Percentiles rank a stretch among this genome's conserved stretches.
These are phyloP conservation scores for Huntiella moniliformis DNA, from an alignment of 2,329 filamentous ascomycete species.

Conservation along the genomic window DNA sequence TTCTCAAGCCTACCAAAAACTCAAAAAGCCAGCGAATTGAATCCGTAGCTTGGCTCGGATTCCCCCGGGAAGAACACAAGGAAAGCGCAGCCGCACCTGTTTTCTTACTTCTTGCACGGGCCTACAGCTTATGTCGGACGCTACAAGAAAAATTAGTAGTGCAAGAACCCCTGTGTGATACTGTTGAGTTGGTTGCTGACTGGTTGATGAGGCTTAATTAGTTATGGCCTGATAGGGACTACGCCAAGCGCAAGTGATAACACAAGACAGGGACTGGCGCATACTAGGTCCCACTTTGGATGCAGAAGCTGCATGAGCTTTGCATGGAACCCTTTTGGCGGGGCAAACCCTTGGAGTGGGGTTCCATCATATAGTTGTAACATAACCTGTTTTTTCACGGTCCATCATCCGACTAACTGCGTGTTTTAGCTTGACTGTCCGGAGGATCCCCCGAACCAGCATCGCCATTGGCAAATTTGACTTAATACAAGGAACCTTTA, in stretches of 20 bases:
- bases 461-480: too few species aligned
- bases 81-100: slow-evolving; percentile 8
- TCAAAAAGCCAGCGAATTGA: slow-evolving; percentile 3
- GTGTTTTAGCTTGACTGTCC: too few species aligned
- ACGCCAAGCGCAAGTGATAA: slow-evolving; percentile 1
- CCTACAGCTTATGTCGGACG: background rate
- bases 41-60: slow-evolving; percentile 8
- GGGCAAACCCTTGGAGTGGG: background rate
- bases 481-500: too few species aligned
- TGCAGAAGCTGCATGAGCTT: background rate
- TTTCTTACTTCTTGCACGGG: background rate
- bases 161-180: background rate
- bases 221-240: background rate
- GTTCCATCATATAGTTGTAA: background rate
- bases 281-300: too few species aligned
- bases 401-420: too few species aligned
- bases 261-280: background rate
- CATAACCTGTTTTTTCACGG: too few species aligned
- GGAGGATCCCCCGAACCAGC: too few species aligned
- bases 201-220: background rate
- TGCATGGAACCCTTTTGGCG: background rate
- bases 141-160: background rate
- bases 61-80: slow-evolving; percentile 11
- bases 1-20: background rate
- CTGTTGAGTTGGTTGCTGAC: background rate